Base-by-base conservation (phyloP, 78 protist genomes). In the Corallochytrium limacisporum region DNA sequence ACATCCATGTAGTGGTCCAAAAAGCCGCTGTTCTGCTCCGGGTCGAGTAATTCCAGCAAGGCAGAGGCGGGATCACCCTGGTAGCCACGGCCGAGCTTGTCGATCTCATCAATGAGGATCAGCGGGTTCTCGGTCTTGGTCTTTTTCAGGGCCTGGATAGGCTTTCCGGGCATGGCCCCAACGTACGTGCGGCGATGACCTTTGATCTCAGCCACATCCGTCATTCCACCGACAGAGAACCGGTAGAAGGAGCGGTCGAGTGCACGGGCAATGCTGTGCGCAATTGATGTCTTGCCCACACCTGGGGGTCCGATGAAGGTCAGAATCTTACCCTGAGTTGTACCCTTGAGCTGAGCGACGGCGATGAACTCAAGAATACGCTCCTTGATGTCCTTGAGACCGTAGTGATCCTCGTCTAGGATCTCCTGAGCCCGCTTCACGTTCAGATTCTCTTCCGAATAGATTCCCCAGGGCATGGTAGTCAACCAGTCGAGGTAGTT, bases 141-240 rank as follows among this genome's bases (percentile, higher is more conserved):
- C 29, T 26, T 42, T 56, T 91, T 90, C 24, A 94, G 77, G 48
- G 83, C 69, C 66, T 88, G 95, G n/a, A 94, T 77, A 20, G 91
- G 47, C 78, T 88, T 92, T 32, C 98, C 98, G 0, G 98, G 97
- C 88, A 92, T 77, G 0, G 97, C 92, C 1, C 96, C 95, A 9
- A 92, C 66, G 73, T 87, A 91, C 3, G 95, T 90, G 15, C 97
- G 49, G 22, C 92, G 79, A 81, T 86, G 95, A 9, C 96, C 96
- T 74, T 91, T 91, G 75, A 94, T 82, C 74, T 94, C 96, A 0
- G 86, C 72, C 10, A 88, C 88, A 50, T 94, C 96, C 26, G 63
- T 47, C 59, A 91, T 49, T 28, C 98, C 98, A 35, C 97, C 97
- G 3, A 92, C 93, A 18, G 88, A 80, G 81, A 91, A 87, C 16